phyloP scores from a whole-genome alignment of 805 yeast species.

The Candida dajiaensis region DNA sequence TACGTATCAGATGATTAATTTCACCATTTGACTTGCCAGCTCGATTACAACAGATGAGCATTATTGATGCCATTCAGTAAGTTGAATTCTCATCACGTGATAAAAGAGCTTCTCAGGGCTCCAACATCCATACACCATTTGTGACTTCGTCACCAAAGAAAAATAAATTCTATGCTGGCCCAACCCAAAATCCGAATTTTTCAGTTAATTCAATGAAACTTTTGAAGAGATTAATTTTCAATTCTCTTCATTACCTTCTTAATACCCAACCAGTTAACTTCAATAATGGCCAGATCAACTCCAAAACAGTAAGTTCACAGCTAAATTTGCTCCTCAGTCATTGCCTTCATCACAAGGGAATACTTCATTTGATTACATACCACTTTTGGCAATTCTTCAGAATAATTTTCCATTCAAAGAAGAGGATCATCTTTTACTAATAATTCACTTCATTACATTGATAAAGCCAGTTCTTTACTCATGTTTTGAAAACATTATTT shows the following conservation, averaged over 20 bases:
- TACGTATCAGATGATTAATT: too few species aligned
- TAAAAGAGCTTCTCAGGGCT: neutral
- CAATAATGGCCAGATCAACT: slow-evolving; percentile 24
- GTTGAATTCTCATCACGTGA: too few species aligned
- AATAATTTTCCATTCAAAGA: neutral
- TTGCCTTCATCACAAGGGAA: neutral
- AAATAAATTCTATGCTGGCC: neutral
- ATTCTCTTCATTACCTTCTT: neutral
- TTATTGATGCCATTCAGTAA: too few species aligned
- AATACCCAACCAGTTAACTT: neutral
- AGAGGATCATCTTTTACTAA: slow-evolving; percentile 2
- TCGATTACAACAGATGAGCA: too few species aligned
- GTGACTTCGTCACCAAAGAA: too few species aligned
- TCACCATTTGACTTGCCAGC: too few species aligned
- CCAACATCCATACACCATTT: neutral
- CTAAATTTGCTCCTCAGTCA: neutral
- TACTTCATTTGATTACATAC: slow-evolving; percentile 1
- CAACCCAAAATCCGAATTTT: neutral
- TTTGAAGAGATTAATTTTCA: neutral
- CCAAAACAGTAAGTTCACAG: slow-evolving; percentile 26
- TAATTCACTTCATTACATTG: slow-evolving; percentile 7
- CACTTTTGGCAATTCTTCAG: neutral
- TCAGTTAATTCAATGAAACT: neutral
- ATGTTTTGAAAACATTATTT: neutral
- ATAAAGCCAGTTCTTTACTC: slow-evolving; percentile 20